Base-by-base conservation (phyloP, 768 basidiomycete species). In the Suillus subluteus region DNA sequence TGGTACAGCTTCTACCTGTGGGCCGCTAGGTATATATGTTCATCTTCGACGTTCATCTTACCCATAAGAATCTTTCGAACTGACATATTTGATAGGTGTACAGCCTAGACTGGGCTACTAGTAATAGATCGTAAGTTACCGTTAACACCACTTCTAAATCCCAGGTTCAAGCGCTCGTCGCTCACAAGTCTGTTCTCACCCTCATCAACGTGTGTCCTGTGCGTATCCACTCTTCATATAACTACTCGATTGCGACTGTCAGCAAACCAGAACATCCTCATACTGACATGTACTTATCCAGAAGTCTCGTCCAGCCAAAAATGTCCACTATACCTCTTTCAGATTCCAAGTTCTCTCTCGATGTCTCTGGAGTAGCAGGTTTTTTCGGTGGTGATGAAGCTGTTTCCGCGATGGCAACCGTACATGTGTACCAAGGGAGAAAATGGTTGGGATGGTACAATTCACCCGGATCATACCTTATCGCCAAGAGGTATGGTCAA, bases 391-490 rank as follows among this genome's bases (percentile, higher is more conserved):
- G 79, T 12, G 79, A 80, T 15, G 79, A 80, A 46, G 79, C 79
- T 8, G 72, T 81, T 6, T 74, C 80, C 1, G 77, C 80, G 26
- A 80, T 81, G 76, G 73, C 75, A 1, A 78, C 78, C 2, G 74
- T 81, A 16, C 80, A 80, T 58, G 65, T 81, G 21, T 78, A 73
- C 63, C 70, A 73, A 62, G 72, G 73, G 9, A 74, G 77, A 56
- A 73, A 68, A 35, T 80, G 73, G 76, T 46, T 81, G 16, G 79
- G 79, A 6, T 81, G 79, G 76, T 81, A 80, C 46, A 80, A 81
- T 46, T 69, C 80, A 13, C 79, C 79, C 3, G 79, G 79, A 16
- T 78, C 79, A 13, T 79, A 78, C 63, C 66, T 69, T 30, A 73
- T 81, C 11, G 80, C 77, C 11, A 80, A 72, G 64, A 71, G 73